Evolutionary conservation across 2,329 filamentous ascomycete species (phyloP), one percentile per base, ranked within the genome.

Genomic region (Exophiala oligosperma): DNA sequence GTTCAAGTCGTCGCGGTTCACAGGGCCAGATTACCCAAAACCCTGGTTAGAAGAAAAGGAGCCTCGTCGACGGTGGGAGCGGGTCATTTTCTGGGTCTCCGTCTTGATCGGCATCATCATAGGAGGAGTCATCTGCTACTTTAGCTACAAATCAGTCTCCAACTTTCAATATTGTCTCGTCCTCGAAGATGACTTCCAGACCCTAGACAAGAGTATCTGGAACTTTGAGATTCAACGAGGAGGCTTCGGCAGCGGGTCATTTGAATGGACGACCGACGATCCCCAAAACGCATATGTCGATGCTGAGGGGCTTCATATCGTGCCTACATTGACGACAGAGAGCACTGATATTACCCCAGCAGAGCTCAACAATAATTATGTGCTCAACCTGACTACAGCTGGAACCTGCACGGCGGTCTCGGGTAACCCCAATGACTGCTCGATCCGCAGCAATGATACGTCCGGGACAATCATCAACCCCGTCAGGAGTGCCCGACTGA

Each of bases 1-100:
- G 38, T 56, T 56, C 47, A 51, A 40, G 29, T 52, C 54, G 12
- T 56, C 54, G 17, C 21, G 54, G 4, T 52, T 50, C 37, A 23
- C 14, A 28, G 54, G 54, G 2, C 6, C 54, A 24, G 54, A 56
- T 17, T 56, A 56, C 24, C 54, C 91, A 70, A 88, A 90, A 74
- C 88, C 90, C 12, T 94, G 90, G 90, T 73, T 88, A 37, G 74
- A 82, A 21, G 86, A 86, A 70, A 84, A 79, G 56, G 87, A 92
- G 64, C 86, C 88, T 11, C 88, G 86, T 71, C 88, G 92, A 79
- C 93, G 91, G 76, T 94, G 90, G 90, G 85, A 91, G 6, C 92
- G 87, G n/a, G 28, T 32, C 26, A 48, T 48, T 6, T 48, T 48
- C 46, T 48, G 26, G 24, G 26, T n/a, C 8, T 28, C 46, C n/a